Evolutionary conservation across 371 early-diverging fungal genomes (phyloP).

Genomic region (Mortierella sp.): DNA sequence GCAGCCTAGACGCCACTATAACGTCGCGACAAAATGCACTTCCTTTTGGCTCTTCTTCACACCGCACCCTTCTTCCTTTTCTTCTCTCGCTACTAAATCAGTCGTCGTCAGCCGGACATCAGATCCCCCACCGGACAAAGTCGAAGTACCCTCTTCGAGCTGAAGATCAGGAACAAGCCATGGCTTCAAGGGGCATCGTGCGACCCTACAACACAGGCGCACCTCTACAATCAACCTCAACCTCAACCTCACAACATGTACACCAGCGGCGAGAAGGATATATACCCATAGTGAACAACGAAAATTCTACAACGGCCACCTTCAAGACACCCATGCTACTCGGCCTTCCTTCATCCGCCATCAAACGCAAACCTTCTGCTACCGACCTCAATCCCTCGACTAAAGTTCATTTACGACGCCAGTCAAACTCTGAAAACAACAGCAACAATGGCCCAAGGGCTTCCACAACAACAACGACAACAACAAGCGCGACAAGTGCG

Average conservation of each 20-base stretch:
- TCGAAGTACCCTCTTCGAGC: neutral
- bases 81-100: no score
- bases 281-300: conserved; percentile 17
- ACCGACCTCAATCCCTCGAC: conserved; percentile 23
- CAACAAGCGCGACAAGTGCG: neutral
- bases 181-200: conserved; percentile 5
- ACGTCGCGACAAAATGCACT: no score
- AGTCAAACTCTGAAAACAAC: conserved; percentile 26
- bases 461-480: neutral
- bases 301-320: conserved; percentile 1
- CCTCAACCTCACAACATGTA: neutral
- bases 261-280: conserved; percentile 1
- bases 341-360: conserved; percentile 12
- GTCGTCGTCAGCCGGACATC: neutral
- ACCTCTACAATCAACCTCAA: neutral
- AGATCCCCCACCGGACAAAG: neutral
- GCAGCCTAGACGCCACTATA: no score
- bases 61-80: no score
- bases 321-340: conserved; percentile 24
- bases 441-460: neutral
- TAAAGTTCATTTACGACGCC: conserved; percentile 46
- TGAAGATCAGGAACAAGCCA: conserved; percentile 7
- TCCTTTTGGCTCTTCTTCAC: no score
- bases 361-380: conserved; percentile 42
- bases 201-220: neutral